Conservation (phyloP, 306 rosid species). For the Dryas octopetala region DNA sequence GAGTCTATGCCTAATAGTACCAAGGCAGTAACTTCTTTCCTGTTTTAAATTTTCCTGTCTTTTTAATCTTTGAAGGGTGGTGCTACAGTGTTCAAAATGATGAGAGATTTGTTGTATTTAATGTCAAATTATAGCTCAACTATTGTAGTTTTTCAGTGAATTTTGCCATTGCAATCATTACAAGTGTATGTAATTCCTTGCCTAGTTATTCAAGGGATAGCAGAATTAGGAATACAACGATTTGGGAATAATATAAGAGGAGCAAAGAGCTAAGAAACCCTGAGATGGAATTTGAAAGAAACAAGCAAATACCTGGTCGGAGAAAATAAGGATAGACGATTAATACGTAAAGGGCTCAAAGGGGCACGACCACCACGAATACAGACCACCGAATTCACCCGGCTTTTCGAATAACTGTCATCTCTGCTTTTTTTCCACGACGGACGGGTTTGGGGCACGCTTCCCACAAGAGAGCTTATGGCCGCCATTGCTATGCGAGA, state of each 20-base stretch:
- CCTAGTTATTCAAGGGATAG: background rate
- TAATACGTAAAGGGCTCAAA: conserved; percentile 11
- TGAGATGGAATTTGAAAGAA: background rate
- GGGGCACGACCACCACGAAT: conserved; percentile 18
- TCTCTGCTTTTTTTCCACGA: conserved; percentile 23
- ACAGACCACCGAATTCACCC: conserved; percentile 26
- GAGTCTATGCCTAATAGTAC: too few species aligned
- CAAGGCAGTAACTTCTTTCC: too few species aligned
- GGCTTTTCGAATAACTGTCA: conserved; percentile 8
- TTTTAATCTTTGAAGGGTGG: too few species aligned
- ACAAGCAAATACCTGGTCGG: conserved; percentile 34
- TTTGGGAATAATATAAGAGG: background rate
- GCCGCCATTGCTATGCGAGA: conserved; percentile 32
- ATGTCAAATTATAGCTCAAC: too few species aligned
- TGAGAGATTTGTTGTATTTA: too few species aligned
- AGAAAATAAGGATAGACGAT: conserved; percentile 23
- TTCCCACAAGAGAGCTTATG: conserved; percentile 25
- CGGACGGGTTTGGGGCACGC: conserved; percentile 21
- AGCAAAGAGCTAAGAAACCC: background rate
- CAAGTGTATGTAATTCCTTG: background rate
- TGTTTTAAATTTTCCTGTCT: too few species aligned
- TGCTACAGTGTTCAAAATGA: too few species aligned
- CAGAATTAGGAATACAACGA: background rate
- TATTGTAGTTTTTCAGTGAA: too few species aligned
- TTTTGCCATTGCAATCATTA: background rate